Percentiles rank a stretch among this genome's conserved stretches.
These are phyloP conservation scores for Mycena citricolor DNA, from an alignment of 1,284 basidiomycete species.

Conservation along the genomic window DNA sequence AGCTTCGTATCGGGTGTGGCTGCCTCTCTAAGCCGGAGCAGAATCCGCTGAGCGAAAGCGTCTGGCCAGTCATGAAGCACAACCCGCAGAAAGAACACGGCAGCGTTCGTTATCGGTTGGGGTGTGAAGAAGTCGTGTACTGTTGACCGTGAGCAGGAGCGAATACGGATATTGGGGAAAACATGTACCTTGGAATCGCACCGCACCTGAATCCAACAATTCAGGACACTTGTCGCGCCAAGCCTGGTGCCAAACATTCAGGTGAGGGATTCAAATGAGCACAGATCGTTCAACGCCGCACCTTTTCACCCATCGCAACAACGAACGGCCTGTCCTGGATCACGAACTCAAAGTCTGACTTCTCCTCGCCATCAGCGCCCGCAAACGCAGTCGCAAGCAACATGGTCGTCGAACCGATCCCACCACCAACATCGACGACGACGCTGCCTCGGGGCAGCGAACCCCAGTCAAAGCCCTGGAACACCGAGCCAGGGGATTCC, in stretches of 20 bases:
- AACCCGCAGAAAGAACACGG: conserved; percentile 32
- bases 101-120: conserved; percentile 30
- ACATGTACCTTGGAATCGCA: conserved; percentile 36
- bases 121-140: conserved; percentile 36
- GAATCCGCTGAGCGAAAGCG: conserved; percentile 25
- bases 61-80: conserved; percentile 40
- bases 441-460: conserved; percentile 18
- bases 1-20: conserved; percentile 30
- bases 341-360: conserved; percentile 49
- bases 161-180: background rate
- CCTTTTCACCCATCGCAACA: conserved; percentile 57
- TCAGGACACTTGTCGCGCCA: conserved; percentile 65
- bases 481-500: conserved; percentile 59
- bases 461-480: conserved; percentile 33
- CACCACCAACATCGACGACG: conserved; percentile 30
- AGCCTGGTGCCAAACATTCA: conserved; percentile 38
- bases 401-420: conserved; percentile 21
- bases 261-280: conserved; percentile 18
- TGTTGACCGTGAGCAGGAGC: conserved; percentile 11
- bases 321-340: conserved; percentile 71
- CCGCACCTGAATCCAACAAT: conserved; percentile 55
- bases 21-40: conserved; percentile 29
- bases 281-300: conserved; percentile 15
- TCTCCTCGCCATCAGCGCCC: conserved; percentile 25
- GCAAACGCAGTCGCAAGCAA: conserved; percentile 41